phyloP scores from a whole-genome alignment of 2,329 filamentous ascomycete species.

The Monosporascus sp. region DNA sequence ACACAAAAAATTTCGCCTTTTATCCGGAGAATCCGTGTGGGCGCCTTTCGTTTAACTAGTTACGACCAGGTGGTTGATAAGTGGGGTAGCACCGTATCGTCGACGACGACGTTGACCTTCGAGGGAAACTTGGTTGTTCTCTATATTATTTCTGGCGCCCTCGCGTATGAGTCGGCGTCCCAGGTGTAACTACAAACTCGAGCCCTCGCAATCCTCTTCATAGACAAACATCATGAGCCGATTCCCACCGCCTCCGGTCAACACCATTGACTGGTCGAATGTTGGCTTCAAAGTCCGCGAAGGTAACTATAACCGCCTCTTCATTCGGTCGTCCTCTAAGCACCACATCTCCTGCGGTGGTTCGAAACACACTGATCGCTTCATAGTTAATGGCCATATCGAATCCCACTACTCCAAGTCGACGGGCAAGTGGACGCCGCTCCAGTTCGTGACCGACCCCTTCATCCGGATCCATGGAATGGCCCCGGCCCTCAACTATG shows the following conservation, averaged over 20 bases:
- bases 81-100: too few relatives aligned
- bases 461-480: conserved; percentile 89
- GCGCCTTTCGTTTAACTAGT: too few relatives aligned
- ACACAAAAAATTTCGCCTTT: too few relatives aligned
- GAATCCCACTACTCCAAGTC: conserved; percentile 75
- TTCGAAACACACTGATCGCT: too few relatives aligned
- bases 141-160: too few relatives aligned
- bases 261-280: conserved; percentile 87
- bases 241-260: conserved; percentile 73
- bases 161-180: too few relatives aligned
- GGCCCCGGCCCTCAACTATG: conserved; percentile 93
- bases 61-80: too few relatives aligned
- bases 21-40: too few relatives aligned
- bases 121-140: too few relatives aligned
- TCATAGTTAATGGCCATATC: conserved; percentile 86
- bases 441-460: conserved; percentile 75
- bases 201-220: too few relatives aligned
- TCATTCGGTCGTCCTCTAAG: background rate
- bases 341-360: background rate
- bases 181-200: too few relatives aligned
- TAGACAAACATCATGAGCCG: conserved; percentile 32
- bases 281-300: conserved; percentile 90
- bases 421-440: conserved; percentile 71
- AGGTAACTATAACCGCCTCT: conserved; percentile 46
- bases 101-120: too few relatives aligned